phyloP scores from a whole-genome alignment of 805 yeast species.

The Saccharomycopsis sp. region DNA sequence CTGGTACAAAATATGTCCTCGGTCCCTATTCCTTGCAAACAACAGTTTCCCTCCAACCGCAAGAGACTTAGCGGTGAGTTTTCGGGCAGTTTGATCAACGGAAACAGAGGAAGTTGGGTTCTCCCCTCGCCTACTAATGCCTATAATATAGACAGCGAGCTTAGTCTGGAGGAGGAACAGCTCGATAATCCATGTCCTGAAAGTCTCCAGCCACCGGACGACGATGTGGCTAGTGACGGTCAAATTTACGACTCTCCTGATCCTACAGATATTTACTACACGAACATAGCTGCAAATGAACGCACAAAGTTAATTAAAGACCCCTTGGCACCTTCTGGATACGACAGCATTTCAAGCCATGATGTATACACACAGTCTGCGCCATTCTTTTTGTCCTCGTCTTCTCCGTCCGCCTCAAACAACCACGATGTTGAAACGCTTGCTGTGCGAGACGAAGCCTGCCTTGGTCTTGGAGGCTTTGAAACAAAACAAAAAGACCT shows the following conservation, averaged over 20 bases:
- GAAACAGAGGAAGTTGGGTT: constrained; percentile 8
- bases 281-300: neutral
- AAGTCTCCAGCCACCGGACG: neutral
- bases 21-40: constrained; percentile 6
- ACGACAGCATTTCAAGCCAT: neutral
- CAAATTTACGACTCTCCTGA: neutral
- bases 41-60: neutral
- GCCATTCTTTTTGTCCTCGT: too few species aligned
- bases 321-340: neutral
- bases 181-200: neutral
- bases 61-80: constrained; percentile 9
- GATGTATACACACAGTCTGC: neutral
- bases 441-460: neutral
- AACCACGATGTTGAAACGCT: neutral
- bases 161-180: constrained; percentile 3
- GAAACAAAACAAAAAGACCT: neutral
- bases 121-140: constrained; percentile 6
- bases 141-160: neutral
- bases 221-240: neutral
- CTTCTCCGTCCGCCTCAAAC: neutral
- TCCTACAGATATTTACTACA: neutral
- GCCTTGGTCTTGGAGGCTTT: neutral
- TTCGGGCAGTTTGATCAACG: constrained; percentile 10
- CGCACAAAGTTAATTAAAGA: neutral
- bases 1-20: constrained; percentile 7